A percentile compares a stretch with the other conserved stretches of the same genome.
Evolutionary conservation across 1,284 basidiomycete genomes (phyloP).

Genomic region (Sanghuangporus sanghuang): DNA sequence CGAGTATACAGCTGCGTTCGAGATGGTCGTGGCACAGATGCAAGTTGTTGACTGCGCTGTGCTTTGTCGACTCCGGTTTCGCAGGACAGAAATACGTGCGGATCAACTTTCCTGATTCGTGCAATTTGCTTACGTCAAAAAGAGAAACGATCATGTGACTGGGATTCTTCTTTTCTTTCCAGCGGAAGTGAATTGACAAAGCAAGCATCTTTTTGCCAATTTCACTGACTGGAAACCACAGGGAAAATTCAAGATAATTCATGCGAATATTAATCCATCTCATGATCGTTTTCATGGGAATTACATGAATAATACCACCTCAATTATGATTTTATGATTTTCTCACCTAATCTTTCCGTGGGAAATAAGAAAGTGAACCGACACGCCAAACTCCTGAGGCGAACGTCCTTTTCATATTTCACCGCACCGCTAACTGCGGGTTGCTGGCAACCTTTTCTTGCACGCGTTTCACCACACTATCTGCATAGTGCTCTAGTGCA

Average conservation of each 20-base stretch:
- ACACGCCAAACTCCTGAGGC: neutral
- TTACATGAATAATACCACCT: no score
- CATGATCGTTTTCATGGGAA: no score
- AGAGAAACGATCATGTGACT: neutral
- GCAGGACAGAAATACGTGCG: neutral
- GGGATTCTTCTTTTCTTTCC: neutral
- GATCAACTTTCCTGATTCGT: neutral
- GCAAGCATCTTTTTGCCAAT: neutral
- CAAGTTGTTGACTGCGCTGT: neutral
- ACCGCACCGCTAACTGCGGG: neutral
- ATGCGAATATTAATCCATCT: neutral
- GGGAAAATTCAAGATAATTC: neutral
- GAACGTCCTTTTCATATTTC: neutral
- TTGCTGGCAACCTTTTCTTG: slow-evolving; percentile 13
- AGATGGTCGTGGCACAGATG: neutral
- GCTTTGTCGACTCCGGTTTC: neutral
- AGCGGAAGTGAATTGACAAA: neutral
- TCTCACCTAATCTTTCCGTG: neutral
- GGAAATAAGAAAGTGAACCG: neutral
- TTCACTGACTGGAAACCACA: neutral
- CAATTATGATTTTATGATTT: neutral
- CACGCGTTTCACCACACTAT: neutral
- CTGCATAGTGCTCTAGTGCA: neutral
- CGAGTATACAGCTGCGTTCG: neutral
- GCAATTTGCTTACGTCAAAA: neutral